A percentile compares a stretch with the other conserved stretches of the same genome.
Conservation (phyloP, 1,284 basidiomycete genomes). For the Acaromyces ingoldii region DNA sequence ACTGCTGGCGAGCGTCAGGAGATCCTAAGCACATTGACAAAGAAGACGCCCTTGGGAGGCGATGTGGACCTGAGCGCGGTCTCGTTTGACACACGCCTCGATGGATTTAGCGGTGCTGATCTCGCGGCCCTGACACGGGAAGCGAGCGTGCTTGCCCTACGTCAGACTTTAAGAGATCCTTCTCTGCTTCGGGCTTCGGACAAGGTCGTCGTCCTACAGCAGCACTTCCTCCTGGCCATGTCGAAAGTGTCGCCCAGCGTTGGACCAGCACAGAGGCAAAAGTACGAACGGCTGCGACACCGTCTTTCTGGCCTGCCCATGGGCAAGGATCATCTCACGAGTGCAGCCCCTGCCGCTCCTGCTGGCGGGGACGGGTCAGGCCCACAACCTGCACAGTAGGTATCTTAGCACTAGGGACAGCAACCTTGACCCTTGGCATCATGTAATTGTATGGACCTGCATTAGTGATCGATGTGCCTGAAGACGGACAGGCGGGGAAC, state of each 20-base stretch:
- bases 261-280: conserved; percentile 68
- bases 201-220: conserved; percentile 49
- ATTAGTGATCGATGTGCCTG: too few relatives aligned
- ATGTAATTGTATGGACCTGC: too few relatives aligned
- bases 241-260: conserved; percentile 85
- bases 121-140: conserved; percentile 54
- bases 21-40: conserved; percentile 61
- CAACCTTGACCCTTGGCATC: too few relatives aligned
- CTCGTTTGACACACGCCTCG: conserved; percentile 35
- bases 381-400: too few relatives aligned
- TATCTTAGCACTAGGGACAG: too few relatives aligned
- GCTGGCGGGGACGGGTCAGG: too few relatives aligned
- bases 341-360: too few relatives aligned
- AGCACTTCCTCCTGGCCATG: conserved; percentile 71
- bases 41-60: conserved; percentile 65
- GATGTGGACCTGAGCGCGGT: conserved; percentile 51
- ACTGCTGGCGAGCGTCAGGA: conserved; percentile 71
- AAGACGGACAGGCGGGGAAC: too few relatives aligned
- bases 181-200: too few relatives aligned
- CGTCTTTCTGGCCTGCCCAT: conserved; percentile 14
- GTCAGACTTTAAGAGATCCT: conserved; percentile 52
- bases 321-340: too few relatives aligned
- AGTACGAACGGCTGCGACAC: conserved; percentile 61
- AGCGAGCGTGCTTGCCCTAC: conserved; percentile 78
- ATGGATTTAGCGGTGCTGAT: conserved; percentile 48